These are phyloP conservation scores for Nymphaea colorata DNA, from an alignment of 164 flowering plant species.

Conservation along the genomic window DNA sequence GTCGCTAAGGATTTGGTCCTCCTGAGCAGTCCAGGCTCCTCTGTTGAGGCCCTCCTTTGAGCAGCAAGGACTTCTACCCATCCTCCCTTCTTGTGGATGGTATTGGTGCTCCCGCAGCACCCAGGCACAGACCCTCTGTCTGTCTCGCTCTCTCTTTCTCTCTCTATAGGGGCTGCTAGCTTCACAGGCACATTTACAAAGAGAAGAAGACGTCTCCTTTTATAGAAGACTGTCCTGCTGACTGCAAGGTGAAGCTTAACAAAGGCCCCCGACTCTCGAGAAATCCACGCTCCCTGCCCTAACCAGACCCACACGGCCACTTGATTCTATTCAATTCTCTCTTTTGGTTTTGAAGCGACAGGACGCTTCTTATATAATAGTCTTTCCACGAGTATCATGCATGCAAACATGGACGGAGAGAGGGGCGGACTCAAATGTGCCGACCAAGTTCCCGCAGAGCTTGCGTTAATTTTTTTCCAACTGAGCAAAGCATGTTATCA, in stretches of 20 bases:
- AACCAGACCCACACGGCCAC: too few relatives aligned
- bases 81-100: background rate
- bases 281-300: too few relatives aligned
- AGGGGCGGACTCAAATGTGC: too few relatives aligned
- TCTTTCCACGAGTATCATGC: too few relatives aligned
- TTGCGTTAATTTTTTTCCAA: too few relatives aligned
- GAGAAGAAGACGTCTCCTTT: background rate
- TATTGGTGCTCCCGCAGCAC: background rate
- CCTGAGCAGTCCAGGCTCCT: slow-evolving; percentile 1
- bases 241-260: background rate
- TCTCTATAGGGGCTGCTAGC: background rate
- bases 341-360: too few relatives aligned
- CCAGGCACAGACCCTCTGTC: background rate
- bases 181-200: background rate
- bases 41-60: slow-evolving; percentile 1
- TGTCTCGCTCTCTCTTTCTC: too few relatives aligned
- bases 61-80: slow-evolving; percentile 4
- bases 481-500: too few relatives aligned
- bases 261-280: background rate
- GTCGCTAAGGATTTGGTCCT: background rate
- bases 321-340: too few relatives aligned
- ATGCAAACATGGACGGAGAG: too few relatives aligned
- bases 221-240: background rate
- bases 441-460: too few relatives aligned
- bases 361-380: too few relatives aligned